Percentiles rank a stretch among this genome's conserved stretches.
Conservation (phyloP, 1,284 basidiomycete species). For the Rhodofomes roseus region DNA sequence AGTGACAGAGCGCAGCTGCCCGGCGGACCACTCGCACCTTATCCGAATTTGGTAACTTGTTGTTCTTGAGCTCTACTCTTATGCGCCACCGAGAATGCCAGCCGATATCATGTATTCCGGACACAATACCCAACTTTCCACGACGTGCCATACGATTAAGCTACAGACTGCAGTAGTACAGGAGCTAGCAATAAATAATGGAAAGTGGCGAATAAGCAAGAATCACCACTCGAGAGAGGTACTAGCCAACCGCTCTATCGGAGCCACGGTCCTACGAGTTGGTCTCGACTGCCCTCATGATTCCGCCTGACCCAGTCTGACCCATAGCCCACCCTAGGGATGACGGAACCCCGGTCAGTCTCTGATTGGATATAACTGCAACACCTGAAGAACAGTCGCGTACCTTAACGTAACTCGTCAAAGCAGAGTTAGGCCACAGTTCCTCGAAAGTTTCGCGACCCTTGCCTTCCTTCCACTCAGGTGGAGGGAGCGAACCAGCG, state of each 20-base stretch:
- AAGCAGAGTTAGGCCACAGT: constrained; percentile 54
- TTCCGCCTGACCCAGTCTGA: constrained; percentile 4
- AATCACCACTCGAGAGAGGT: no score
- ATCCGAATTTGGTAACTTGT: background rate
- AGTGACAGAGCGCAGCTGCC: background rate
- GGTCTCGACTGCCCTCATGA: no score
- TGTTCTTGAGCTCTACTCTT: background rate
- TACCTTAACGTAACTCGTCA: constrained; percentile 64
- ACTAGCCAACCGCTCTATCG: no score
- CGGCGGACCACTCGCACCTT: background rate
- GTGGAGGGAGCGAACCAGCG: constrained; percentile 51
- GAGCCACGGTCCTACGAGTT: no score
- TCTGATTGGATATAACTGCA: background rate
- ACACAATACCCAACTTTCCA: no score
- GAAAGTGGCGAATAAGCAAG: no score
- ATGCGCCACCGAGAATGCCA: background rate
- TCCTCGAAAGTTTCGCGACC: constrained; percentile 54
- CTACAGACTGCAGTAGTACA: background rate
- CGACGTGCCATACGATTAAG: background rate
- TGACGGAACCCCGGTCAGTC: background rate
- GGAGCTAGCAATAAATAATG: no score
- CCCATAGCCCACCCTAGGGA: constrained; percentile 14
- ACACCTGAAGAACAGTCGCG: constrained; percentile 12
- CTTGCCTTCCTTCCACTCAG: constrained; percentile 50
- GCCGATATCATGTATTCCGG: no score